Base-by-base conservation (phyloP, 495 filamentous ascomycete genomes). In the Trichocladium uniseriatum region DNA sequence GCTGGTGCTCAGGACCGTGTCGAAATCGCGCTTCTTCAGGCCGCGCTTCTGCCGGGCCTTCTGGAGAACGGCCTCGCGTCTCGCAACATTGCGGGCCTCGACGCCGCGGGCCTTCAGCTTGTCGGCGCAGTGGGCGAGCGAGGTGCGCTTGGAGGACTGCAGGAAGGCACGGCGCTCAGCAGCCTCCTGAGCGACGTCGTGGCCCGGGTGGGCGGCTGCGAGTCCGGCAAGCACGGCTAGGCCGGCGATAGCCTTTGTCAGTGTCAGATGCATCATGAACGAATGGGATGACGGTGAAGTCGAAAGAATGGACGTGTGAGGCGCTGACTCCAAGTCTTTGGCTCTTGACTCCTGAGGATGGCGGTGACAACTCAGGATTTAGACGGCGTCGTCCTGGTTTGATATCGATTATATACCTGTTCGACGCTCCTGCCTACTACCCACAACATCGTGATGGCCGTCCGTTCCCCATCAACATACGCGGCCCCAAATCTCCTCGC, bases 101-200 rank as follows among this genome's bases (percentile, higher is more conserved):
- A 67, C 53, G 35, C 76, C 76, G 18, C 74, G 71, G n/a, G 71
- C 69, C 57, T 64, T 70, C 36, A 79, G 58, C 60, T 71, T 64
- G 4, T 63, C 61, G 24, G 74, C 64, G 57, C 75, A 79, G 51
- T 76, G 73, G 32, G 41, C 40, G 16, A 56, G 48, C 29, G 48
- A 51, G 16, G 48, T 39, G 4, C 53, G 37, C 44, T 56, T 52
- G 43, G 21, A 43, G 3, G 49, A 39, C 43, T 45, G 38, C 22
- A 56, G 48, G 43, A 42, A 52, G 6, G n/a, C 43, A 29, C 48
- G 48, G 32, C 48, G 48, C 39, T 56, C 53, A 7, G 44, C 44
- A 19, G 53, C 53, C 44, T 56, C 53, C 15, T 56, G 38, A 27
- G 24, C 9, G 18, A 48, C 39, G 24, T 48, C 34, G 28, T 56